A percentile compares a stretch with the other conserved stretches of the same genome.
phyloP scores from a whole-genome alignment of 2,329 filamentous ascomycete species.

The Colletotrichum sp. region DNA sequence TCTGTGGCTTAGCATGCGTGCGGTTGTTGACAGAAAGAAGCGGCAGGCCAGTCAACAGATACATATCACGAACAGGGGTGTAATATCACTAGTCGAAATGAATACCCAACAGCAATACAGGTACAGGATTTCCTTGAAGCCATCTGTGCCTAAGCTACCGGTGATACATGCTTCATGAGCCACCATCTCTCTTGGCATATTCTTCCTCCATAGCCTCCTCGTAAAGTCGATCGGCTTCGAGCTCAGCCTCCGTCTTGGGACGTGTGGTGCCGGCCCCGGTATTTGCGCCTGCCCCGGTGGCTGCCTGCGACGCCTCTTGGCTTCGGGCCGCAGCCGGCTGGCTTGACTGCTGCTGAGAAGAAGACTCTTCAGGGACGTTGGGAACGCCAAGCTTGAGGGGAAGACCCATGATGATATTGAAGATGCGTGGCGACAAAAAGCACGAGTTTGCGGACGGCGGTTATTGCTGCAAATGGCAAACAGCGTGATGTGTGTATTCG shows the following conservation, averaged over 20 bases:
- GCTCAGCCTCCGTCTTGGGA: constrained; percentile 53
- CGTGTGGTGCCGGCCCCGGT: constrained; percentile 52
- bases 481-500: not conserved
- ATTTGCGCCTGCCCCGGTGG: constrained; percentile 51
- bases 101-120: not conserved
- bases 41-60: not conserved
- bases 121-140: not conserved
- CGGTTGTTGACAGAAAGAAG: not conserved
- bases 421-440: not conserved
- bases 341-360: not conserved
- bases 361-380: not conserved
- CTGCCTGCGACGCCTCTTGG: not conserved
- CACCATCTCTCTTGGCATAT: constrained; percentile 60
- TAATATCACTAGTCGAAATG: not conserved
- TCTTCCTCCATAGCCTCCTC: constrained; percentile 61
- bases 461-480: not conserved
- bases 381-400: constrained; percentile 22
- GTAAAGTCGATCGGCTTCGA: constrained; percentile 54
- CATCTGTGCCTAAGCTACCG: not conserved
- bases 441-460: not conserved
- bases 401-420: constrained; percentile 30
- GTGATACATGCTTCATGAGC: constrained; percentile 35
- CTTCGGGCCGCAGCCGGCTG: not conserved
- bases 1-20: constrained; percentile 12
- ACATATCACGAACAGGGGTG: not conserved